Percentiles rank a stretch among this genome's conserved stretches.
Conservation (phyloP, 2,329 filamentous ascomycete genomes). For the Phaeophleospora eucalypticola region DNA sequence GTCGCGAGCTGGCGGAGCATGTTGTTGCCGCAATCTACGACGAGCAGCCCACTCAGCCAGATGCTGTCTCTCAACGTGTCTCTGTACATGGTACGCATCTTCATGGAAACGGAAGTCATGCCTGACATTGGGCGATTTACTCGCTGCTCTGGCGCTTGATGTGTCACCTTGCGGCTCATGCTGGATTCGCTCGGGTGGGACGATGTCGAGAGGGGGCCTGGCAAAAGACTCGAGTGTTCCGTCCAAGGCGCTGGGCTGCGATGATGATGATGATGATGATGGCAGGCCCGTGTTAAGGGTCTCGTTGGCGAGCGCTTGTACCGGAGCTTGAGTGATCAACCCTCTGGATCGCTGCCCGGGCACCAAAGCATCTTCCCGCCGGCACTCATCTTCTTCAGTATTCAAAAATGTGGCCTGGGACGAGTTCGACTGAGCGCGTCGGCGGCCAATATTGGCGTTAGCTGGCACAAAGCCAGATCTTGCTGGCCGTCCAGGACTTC, state of each 20-base stretch:
- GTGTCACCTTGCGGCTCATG: neutral
- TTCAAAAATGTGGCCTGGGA: constrained; percentile 17
- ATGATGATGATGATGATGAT: too few relatives aligned
- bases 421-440: constrained; percentile 16
- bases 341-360: too few relatives aligned
- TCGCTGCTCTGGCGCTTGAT: neutral
- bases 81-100: neutral
- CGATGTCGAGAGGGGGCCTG: neutral
- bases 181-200: neutral
- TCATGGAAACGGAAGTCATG: constrained; percentile 1
- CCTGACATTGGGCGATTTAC: neutral
- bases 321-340: too few relatives aligned
- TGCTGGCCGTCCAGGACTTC: constrained; percentile 15
- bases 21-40: neutral
- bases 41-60: neutral
- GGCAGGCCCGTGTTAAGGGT: too few relatives aligned
- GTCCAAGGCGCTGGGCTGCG: too few relatives aligned
- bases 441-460: constrained; percentile 19
- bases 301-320: too few relatives aligned
- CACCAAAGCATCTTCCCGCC: too few relatives aligned
- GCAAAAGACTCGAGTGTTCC: too few relatives aligned
- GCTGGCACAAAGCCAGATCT: constrained; percentile 16
- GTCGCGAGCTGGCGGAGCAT: neutral
- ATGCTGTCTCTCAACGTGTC: constrained; percentile 2
- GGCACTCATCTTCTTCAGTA: constrained; percentile 5